A percentile compares a stretch with the other conserved stretches of the same genome.
phyloP scores from a whole-genome alignment of 176 grass and related monocot species.

The Hordeum marinum region DNA sequence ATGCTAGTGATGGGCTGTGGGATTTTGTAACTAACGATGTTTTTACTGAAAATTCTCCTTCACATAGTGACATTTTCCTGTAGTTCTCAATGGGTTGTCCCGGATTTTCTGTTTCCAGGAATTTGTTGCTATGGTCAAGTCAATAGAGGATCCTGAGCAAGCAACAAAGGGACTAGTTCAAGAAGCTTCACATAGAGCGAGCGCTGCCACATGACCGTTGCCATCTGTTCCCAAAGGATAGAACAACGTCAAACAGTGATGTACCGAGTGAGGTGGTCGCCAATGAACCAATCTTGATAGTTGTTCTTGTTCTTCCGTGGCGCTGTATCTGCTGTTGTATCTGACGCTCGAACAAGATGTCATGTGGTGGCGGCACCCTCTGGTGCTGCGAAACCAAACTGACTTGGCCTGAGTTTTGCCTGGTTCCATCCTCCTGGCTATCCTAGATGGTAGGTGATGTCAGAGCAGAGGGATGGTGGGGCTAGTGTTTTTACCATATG shows the following conservation, averaged over 20 bases:
- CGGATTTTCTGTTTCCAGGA: slow-evolving; percentile 43
- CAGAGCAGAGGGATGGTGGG: slow-evolving; percentile 16
- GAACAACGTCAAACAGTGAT: not conserved
- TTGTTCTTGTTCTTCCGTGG: no score
- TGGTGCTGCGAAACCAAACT: slow-evolving; percentile 13
- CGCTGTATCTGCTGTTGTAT: slow-evolving; percentile 38
- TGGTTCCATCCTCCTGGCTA: not conserved
- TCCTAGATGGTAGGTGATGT: not conserved
- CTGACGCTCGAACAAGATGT: slow-evolving; percentile 16
- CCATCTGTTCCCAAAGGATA: slow-evolving; percentile 61
- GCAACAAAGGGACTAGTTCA: slow-evolving; percentile 64
- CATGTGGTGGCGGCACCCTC: not conserved
- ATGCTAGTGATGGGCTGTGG: slow-evolving; percentile 98
- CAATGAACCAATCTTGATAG: slow-evolving; percentile 6
- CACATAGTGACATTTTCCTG: not conserved
- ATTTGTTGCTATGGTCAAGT: slow-evolving; percentile 63
- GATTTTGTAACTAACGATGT: slow-evolving; percentile 75
- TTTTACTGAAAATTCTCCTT: not conserved
- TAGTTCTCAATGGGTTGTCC: not conserved
- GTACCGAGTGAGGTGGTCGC: not conserved
- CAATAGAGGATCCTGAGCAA: slow-evolving; percentile 58
- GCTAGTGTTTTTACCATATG: slow-evolving; percentile 13
- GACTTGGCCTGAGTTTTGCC: not conserved
- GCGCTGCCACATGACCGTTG: slow-evolving; percentile 69
- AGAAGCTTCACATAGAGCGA: slow-evolving; percentile 73